phyloP scores from a whole-genome alignment of 495 filamentous ascomycete genomes.

The Cryomyces minteri region DNA sequence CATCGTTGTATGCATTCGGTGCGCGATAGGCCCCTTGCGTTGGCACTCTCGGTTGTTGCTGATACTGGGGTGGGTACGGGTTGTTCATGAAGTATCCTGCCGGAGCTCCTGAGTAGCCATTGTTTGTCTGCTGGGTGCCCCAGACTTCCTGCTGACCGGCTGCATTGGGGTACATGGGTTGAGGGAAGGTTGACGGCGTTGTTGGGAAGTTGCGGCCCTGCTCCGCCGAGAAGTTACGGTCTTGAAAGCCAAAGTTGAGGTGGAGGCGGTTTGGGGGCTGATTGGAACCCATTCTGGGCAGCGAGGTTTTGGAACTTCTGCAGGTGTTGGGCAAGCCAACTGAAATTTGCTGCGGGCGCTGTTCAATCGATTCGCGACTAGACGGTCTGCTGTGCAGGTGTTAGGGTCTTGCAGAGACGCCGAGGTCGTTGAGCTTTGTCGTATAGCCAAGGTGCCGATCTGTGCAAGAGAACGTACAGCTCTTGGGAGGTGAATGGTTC shows the following conservation, averaged over 20 bases:
- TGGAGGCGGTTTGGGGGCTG: conserved; percentile 19
- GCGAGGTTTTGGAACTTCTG: neutral
- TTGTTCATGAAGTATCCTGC: conserved; percentile 50
- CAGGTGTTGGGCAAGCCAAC: too few species aligned
- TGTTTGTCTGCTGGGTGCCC: conserved; percentile 30
- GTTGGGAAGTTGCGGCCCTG: conserved; percentile 68
- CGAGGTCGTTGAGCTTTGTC: too few species aligned
- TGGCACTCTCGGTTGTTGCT: conserved; percentile 34
- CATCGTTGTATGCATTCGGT: conserved; percentile 28
- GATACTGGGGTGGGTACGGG: conserved; percentile 38
- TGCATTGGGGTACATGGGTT: conserved; percentile 56
- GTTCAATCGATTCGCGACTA: too few species aligned
- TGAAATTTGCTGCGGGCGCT: too few species aligned
- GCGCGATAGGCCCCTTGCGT: conserved; percentile 23
- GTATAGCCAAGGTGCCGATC: too few species aligned
- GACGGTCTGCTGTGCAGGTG: too few species aligned
- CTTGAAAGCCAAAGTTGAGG: conserved; percentile 22
- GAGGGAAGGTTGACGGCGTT: conserved; percentile 89
- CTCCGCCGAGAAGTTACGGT: conserved; percentile 14
- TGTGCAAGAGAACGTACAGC: too few species aligned
- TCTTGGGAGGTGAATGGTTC: too few species aligned
- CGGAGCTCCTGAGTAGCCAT: conserved; percentile 23
- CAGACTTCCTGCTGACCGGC: conserved; percentile 28
- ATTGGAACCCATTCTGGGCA: conserved; percentile 8
- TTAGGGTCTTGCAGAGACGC: too few species aligned